Evolutionary conservation across 108 stramenopile genomes (phyloP).

Genomic region (Nitzschia sp.): DNA sequence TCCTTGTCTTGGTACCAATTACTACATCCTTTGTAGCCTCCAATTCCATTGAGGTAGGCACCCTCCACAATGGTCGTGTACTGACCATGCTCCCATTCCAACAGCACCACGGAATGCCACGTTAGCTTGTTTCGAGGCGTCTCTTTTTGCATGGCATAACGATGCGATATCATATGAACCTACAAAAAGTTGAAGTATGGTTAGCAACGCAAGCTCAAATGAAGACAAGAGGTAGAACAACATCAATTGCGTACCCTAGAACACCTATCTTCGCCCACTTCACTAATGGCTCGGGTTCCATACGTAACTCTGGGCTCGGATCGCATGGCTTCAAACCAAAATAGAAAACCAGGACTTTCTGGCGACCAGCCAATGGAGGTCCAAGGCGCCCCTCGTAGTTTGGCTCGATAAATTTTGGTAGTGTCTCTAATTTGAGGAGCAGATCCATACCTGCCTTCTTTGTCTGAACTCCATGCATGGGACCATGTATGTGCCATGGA

Average conservation of each 20-base stretch:
- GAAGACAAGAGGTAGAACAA: not conserved
- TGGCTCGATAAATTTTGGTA: constrained; percentile 42
- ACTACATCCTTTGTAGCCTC: constrained; percentile 58
- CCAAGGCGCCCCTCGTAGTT: constrained; percentile 49
- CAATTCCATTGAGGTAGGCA: constrained; percentile 66
- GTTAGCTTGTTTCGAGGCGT: constrained; percentile 52
- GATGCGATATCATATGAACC: constrained; percentile 66
- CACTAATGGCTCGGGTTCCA: constrained; percentile 37
- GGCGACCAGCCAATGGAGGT: constrained; percentile 54
- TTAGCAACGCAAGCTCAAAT: not conserved
- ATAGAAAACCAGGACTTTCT: constrained; percentile 46
- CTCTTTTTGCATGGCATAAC: constrained; percentile 56
- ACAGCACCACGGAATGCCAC: constrained; percentile 52
- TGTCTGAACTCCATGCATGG: constrained; percentile 35
- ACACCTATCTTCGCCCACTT: constrained; percentile 38
- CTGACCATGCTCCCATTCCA: constrained; percentile 70
- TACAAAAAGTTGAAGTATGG: not conserved
- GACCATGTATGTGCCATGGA: constrained; percentile 24
- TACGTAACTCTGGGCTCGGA: constrained; percentile 39
- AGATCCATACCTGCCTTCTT: constrained; percentile 41
- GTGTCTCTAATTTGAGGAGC: constrained; percentile 35
- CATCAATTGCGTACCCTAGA: constrained; percentile 19
- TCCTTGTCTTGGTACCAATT: constrained; percentile 62
- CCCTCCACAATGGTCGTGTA: constrained; percentile 61
- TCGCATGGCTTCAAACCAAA: constrained; percentile 48